Evolutionary conservation across 1,139 yeast species (phyloP), one percentile per base, ranked within the genome.

Genomic region (Cylindricascospora bacillispora): DNA sequence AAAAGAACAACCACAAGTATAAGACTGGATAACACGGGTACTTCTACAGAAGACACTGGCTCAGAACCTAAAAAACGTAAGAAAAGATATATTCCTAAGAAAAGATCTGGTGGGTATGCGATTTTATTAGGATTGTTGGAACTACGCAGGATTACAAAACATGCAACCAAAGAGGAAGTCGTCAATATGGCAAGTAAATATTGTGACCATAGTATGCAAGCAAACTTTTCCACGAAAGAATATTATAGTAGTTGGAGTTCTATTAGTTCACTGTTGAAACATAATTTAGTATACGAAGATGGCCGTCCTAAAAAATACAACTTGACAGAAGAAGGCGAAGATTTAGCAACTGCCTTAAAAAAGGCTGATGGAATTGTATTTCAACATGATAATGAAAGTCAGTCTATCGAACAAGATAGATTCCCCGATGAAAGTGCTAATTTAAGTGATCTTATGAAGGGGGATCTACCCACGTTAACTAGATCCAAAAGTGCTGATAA

Each of bases 51-150:
- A 11, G 24, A 20, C 9, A 30, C 27, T 3, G 28, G 16, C 4
- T 30, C 29, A 13, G 35, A 28, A 25, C 37, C 39, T 13, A 40
- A 49, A 16, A 39, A 41, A 22, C 55, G 49, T 34, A 49, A 54
- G 34, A 60, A 63, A 34, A 59, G 55, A 25, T 89, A 82, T 49
- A 66, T 86, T 0, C 98, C 98, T 1, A 64, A 66, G 26, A 73
- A 72, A 38, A 60, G 92, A 24, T 73, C 93, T 0, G 95, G 97
- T 0, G 92, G 85, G 0, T 89, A 80, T 56, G 95, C 93, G 0
- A 79, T 89, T 5, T 46, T 89, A 22, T 41, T 85, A 13, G 78
- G 79, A 0, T 54, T 89, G 10, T 61, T 68, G 31, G 60, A 70
- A 25, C 53, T 65, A 18, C 89, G 78, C 44, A 55, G 58, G 6